Evolutionary conservation across 129 eudicot species (phyloP), one percentile per base, ranked within the genome.

Genomic region (Artemisia argyi): DNA sequence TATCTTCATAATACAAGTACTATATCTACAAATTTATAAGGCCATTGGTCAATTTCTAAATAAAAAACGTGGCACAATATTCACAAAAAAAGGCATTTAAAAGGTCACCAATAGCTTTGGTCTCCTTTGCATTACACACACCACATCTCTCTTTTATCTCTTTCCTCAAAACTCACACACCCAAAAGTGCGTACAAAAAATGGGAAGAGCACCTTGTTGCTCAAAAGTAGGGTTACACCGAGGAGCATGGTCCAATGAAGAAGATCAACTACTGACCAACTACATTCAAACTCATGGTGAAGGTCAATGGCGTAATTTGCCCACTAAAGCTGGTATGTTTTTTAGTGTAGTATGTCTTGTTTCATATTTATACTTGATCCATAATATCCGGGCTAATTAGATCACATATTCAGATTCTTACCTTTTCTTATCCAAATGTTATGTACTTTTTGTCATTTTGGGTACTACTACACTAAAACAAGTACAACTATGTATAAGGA

Each of bases 201-300:
- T 80, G 84, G 84, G 84, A 7, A 56, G 84, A 56, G 80, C 84
- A 46, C 84, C 84, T 0, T 80, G 84, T 48, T 80, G 84, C 58
- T 75, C 80, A 2, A 80, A 80, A 73, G 76, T 80, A 0, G 84
- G 84, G 19, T 75, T 80, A 66, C 79, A 80, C 55, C 56, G 84
- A 64, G 84, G 84, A 51, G 80, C 84, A 11, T 80, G 84, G 84
- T 80, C 84, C 4, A 61, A 28, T 48, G 77, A 80, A 75, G 84
- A 80, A 75, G 84, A 80, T 66, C 69, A 69, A 59, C 80, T 80
- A n/a, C 84, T 80, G 22, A 80, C 79, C 0, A 26, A 69, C 3
- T 75, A 80, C 69, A 80, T 80, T 75, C 77, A 80, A 64, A 69
- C 80, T 15, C 35, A 80, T 17, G 84, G 84, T 22, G 80, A 80